These are phyloP conservation scores for Infundibulicybe gibba DNA, from an alignment of 768 basidiomycete species.

Conservation along the genomic window DNA sequence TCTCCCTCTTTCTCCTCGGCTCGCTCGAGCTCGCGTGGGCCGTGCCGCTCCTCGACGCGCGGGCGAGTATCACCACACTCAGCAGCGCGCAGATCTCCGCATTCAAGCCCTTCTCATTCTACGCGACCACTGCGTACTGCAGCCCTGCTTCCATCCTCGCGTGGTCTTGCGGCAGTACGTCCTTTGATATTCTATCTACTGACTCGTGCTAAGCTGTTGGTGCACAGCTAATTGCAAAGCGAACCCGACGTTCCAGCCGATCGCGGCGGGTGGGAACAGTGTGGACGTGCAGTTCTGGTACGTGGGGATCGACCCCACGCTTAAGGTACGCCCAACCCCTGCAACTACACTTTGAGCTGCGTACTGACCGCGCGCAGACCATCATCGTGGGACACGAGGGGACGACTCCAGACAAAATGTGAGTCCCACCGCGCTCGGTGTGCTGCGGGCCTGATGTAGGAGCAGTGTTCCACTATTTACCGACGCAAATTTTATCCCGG, in stretches of 20 bases:
- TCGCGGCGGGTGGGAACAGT: conserved; percentile 44
- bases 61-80: conserved; percentile 22
- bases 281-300: conserved; percentile 38
- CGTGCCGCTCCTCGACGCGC: too few species aligned
- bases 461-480: conserved; percentile 33
- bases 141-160: conserved; percentile 28
- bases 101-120: conserved; percentile 38
- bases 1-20: too few species aligned
- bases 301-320: conserved; percentile 9
- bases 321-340: background rate
- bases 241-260: conserved; percentile 42
- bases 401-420: conserved; percentile 34
- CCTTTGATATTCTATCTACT: conserved; percentile 15
- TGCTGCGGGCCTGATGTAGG: background rate
- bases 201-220: background rate
- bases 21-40: too few species aligned
- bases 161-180: conserved; percentile 42
- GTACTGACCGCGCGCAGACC: conserved; percentile 26
- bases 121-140: conserved; percentile 44
- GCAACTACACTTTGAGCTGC: conserved; percentile 14
- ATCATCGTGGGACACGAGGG: conserved; percentile 44
- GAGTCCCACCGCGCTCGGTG: conserved; percentile 1
- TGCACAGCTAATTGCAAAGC: conserved; percentile 40
- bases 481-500: conserved; percentile 32
- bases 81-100: conserved; percentile 27